Evolutionary conservation across 2,329 filamentous ascomycete species (phyloP), one percentile per base, ranked within the genome.

Genomic region (Hypocrella siamensis): DNA sequence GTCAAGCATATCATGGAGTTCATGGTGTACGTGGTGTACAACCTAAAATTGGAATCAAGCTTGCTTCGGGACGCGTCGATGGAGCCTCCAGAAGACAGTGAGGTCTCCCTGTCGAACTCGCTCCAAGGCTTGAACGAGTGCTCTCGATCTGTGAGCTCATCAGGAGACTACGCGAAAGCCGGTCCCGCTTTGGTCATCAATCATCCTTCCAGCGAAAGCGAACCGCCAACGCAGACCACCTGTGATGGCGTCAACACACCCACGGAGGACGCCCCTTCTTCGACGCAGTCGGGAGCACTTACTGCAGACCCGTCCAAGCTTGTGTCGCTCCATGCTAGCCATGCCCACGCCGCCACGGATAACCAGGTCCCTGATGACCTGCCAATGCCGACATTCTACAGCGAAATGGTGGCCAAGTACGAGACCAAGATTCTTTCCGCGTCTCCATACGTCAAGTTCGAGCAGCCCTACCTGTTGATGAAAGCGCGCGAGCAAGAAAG

Each of bases 1-100:
- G 75, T 98, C 53, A 98, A 98, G 56, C 72, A 75, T 32, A 90
- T 98, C 42, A 90, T 88, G 9, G 90, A 98, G 49, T 96, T 98
- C 49, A 94, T 98, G 88, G 80, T 92, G 24, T 98, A 96, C 44
- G 92, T 98, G 15, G 86, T 96, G 10, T 98, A 98, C 56, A 98
- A 94, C 45, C 65, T 98, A 32, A 93, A 93, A 49, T 67, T 98
- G 11, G 90, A 98, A 56, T 93, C 90, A 2, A 93, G 82, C 43
- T 62, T 98, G 28, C 82, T 98, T 69, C 72, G 83, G 32, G 90
- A 98, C 51, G 86, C 93, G 45, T 93, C 84, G 43, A 79, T 93
- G 12, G 72, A 86, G 38, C 78, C 92, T 16, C 85, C 85, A 2
- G 66, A 70, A 2, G 67, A 68, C 18, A 60, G 65, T 7, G 66